These are phyloP conservation scores for Didymella lethalis DNA, from an alignment of 2,329 filamentous ascomycete genomes.

Conservation along the genomic window DNA sequence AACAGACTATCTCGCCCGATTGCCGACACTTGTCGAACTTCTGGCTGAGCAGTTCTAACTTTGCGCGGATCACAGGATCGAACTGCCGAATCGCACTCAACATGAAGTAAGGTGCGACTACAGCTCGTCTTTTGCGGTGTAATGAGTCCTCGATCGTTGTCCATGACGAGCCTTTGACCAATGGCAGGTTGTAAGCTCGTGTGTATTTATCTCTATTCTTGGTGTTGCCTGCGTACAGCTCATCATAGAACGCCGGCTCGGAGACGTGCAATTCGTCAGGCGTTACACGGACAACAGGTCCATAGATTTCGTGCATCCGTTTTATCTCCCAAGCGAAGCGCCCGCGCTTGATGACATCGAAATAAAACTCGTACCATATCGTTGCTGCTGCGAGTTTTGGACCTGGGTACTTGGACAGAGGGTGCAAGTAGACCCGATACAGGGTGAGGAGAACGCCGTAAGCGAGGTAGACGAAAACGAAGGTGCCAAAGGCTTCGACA, in stretches of 20 bases:
- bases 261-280: constrained; percentile 32
- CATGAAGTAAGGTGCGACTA: constrained; percentile 1
- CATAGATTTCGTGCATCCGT: constrained; percentile 34
- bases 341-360: constrained; percentile 23
- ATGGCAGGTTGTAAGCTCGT: constrained; percentile 15
- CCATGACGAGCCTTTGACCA: not conserved
- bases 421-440: constrained; percentile 3
- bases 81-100: constrained; percentile 1
- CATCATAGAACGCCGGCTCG: constrained; percentile 34
- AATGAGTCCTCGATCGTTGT: not conserved
- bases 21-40: not conserved
- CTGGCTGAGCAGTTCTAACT: not conserved
- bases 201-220: constrained; percentile 21
- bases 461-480: not conserved
- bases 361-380: constrained; percentile 7
- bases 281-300: constrained; percentile 38
- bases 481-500: not conserved
- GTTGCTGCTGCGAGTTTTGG: constrained; percentile 6
- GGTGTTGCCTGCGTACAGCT: constrained; percentile 25
- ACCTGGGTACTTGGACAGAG: constrained; percentile 2
- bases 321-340: constrained; percentile 31
- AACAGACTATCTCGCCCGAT: not conserved
- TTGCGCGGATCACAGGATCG: constrained; percentile 2
- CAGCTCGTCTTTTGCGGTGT: not conserved
- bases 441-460: not conserved